Conservation (phyloP, 2,329 filamentous ascomycete genomes). For the Colletotrichum navitas region DNA sequence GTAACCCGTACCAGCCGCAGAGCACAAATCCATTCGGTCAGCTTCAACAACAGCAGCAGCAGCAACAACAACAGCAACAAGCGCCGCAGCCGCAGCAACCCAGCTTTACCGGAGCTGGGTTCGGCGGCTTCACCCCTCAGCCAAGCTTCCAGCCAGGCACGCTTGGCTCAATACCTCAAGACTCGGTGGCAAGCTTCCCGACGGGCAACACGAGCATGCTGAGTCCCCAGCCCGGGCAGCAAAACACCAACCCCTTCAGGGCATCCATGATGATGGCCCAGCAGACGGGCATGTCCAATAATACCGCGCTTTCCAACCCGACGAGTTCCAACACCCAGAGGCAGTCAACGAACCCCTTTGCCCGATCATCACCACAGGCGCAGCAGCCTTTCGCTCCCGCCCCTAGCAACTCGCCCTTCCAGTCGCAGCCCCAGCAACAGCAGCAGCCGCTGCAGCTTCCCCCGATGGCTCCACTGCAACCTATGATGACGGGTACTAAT, state of each 20-base stretch:
- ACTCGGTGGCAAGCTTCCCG: constrained; percentile 65
- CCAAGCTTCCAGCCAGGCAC: constrained; percentile 65
- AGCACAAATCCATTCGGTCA: constrained; percentile 49
- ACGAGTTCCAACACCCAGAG: constrained; percentile 57
- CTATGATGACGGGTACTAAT: constrained; percentile 69
- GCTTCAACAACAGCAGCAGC: constrained; percentile 52
- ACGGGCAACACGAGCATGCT: constrained; percentile 59
- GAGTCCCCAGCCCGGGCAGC: constrained; percentile 61
- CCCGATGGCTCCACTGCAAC: constrained; percentile 58
- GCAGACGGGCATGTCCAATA: constrained; percentile 62
- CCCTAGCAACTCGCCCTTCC: constrained; percentile 57
- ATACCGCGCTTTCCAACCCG: constrained; percentile 57
- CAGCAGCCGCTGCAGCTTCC: constrained; percentile 45
- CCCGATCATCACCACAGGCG: constrained; percentile 65
- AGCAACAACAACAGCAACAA: constrained; percentile 38
- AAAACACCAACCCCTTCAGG: constrained; percentile 91
- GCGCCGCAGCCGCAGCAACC: constrained; percentile 58
- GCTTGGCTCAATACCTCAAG: constrained; percentile 70
- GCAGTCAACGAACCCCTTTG: constrained; percentile 89
- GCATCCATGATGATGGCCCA: constrained; percentile 83
- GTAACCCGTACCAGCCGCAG: constrained; percentile 59
- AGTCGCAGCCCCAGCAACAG: constrained; percentile 55
- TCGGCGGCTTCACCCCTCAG: constrained; percentile 84
- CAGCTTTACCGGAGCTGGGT: constrained; percentile 78
- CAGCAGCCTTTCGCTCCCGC: constrained; percentile 53